These are phyloP conservation scores for Tremellales sp. DNA, from an alignment of 1,284 basidiomycete genomes.

Conservation along the genomic window DNA sequence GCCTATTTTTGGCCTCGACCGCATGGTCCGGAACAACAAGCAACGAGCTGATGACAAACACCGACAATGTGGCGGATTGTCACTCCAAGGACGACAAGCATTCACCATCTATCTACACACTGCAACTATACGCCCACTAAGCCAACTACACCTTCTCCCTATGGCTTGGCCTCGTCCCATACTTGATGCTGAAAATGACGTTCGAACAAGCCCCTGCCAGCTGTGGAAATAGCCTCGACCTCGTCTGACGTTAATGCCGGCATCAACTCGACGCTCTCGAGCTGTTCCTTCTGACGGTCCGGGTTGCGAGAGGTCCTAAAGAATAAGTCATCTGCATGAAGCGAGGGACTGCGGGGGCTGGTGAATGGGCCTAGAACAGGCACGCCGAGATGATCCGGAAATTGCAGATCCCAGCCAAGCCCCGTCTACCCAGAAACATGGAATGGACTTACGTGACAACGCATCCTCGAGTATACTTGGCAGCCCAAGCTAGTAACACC, in stretches of 20 bases:
- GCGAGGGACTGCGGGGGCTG: slow-evolving; percentile 1
- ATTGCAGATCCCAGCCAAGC: too few relatives aligned
- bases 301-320: slow-evolving; percentile 60
- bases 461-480: slow-evolving; percentile 35
- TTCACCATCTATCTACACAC: too few relatives aligned
- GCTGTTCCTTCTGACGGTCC: slow-evolving; percentile 63
- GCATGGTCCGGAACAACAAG: too few relatives aligned
- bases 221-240: slow-evolving; percentile 34
- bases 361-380: too few relatives aligned
- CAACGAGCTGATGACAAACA: too few relatives aligned
- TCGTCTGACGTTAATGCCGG: slow-evolving; percentile 62
- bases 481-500: slow-evolving; percentile 43
- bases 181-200: background rate
- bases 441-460: slow-evolving; percentile 60
- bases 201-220: slow-evolving; percentile 18
- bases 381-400: too few relatives aligned
- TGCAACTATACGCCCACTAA: too few relatives aligned
- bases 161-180: background rate
- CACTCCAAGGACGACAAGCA: too few relatives aligned
- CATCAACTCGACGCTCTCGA: slow-evolving; percentile 54
- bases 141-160: too few relatives aligned
- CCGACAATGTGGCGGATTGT: too few relatives aligned
- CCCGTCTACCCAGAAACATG: slow-evolving; percentile 1
- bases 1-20: too few relatives aligned
- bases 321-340: background rate